A percentile compares a stretch with the other conserved stretches of the same genome.
phyloP scores from a whole-genome alignment of 2,329 filamentous ascomycete genomes.

The Diaporthe citriasiana region DNA sequence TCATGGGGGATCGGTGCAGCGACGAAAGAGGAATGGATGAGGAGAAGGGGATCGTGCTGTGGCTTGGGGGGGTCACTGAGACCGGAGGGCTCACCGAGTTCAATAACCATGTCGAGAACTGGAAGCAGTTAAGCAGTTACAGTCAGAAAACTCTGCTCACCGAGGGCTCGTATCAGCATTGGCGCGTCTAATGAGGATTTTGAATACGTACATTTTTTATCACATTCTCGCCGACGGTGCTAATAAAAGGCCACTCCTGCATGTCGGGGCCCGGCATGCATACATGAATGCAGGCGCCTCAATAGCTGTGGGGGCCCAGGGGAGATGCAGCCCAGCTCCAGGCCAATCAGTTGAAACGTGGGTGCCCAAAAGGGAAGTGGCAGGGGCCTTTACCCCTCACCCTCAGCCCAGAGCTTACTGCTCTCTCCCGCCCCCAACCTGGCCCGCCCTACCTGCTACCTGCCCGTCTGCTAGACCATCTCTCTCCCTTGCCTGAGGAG shows the following conservation, averaged over 20 bases:
- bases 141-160: conserved; percentile 1
- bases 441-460: not conserved
- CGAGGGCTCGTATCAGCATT: conserved; percentile 12
- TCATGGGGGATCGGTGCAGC: not conserved
- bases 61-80: not conserved
- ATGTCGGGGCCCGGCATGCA: conserved; percentile 12
- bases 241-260: not conserved
- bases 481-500: not conserved
- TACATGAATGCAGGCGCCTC: not conserved
- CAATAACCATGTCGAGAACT: not conserved
- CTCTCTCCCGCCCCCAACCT: not conserved
- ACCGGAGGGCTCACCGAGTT: conserved; percentile 1
- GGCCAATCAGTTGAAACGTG: conserved; percentile 10
- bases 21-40: conserved; percentile 11
- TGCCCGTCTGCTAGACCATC: not conserved
- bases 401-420: conserved; percentile 10
- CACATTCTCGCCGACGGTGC: not conserved
- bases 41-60: not conserved
- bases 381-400: conserved; percentile 3
- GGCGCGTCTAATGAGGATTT: not conserved
- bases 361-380: conserved; percentile 9
- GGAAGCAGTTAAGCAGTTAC: not conserved
- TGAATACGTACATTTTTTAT: not conserved
- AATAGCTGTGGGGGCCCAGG: not conserved
- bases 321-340: not conserved